Base-by-base conservation (phyloP, 257 asterid species). In the Solanum peruvianum region DNA sequence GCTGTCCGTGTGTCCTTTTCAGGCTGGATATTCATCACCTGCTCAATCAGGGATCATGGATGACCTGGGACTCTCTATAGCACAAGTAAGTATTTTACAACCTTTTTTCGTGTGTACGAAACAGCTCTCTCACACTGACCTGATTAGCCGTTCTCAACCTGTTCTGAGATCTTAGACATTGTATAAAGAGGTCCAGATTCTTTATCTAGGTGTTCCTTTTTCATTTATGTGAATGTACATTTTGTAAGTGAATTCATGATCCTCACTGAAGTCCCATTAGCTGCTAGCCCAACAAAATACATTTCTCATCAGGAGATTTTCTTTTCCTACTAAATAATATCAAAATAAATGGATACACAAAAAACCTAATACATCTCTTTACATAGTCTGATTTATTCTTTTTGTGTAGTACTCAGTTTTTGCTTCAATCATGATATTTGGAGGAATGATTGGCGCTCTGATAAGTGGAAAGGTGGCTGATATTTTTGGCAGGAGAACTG, bases 11-110 rank as follows among this genome's bases (percentile, higher is more conserved):
- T 23, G 33, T 33, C 27, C 41, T 87, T 16, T 37, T 47, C 86
- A 86, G 91, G 27, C 12, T 47, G 91, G 86, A 64, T 89, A 75
- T 75, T n/a, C 89, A 47, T 89, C 91, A 45, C 91, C 91, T 86
- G 91, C 91, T 64, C 86, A 89, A 69, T 84, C 87, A 47, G 91
- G 89, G 27, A 87, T 87, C 80, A 83, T 75, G 85, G 47, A 66
- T 47, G 91, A 87, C 47, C 86, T 89, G 76, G 87, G 86, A 85
- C 86, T 89, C 58, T 89, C 91, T 21, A 86, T 82, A 73, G 87
- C 89, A 84, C 70, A 89, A 39, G 91, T 86, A 52, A 35, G 25
- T n/a, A 66, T 10, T 37, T 60, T 33, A 49, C 11, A 9, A 69
- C 4, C 9, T 1, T 11, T 9, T 70, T 70, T 33, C 58, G 12